These are phyloP conservation scores for Flaveria ramosissima DNA, from an alignment of 129 eudicot species.

Conservation along the genomic window DNA sequence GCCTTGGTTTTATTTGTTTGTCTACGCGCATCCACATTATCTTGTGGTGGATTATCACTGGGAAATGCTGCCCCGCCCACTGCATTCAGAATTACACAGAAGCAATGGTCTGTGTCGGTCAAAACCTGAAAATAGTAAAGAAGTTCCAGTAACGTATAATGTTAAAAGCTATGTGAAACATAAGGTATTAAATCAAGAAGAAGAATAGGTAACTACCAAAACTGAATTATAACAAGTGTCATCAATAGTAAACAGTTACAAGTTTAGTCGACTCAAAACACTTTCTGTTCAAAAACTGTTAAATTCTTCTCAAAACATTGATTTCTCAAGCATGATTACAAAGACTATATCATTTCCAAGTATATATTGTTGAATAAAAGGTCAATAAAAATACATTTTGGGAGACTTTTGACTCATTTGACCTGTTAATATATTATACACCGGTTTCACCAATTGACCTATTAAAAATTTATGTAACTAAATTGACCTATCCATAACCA, in stretches of 20 bases:
- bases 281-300: no score
- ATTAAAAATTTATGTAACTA: not conserved
- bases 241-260: not conserved
- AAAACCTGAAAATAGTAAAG: slow-evolving; percentile 55
- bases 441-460: not conserved
- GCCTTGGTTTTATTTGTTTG: not conserved
- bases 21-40: slow-evolving; percentile 5
- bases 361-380: no score
- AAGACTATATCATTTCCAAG: no score
- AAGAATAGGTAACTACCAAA: not conserved
- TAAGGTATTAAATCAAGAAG: not conserved
- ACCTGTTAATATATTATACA: not conserved
- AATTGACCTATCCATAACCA: not conserved
- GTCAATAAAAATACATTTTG: no score
- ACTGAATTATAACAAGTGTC: not conserved
- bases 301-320: no score
- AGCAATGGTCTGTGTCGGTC: slow-evolving; percentile 87
- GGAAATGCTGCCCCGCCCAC: slow-evolving; percentile 93
- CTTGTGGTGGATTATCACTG: slow-evolving; percentile 45
- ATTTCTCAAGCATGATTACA: no score
- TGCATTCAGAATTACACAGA: slow-evolving; percentile 92
- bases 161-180: not conserved
- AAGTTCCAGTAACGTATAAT: slow-evolving; percentile 11
- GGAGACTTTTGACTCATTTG: not conserved
- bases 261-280: no score